Evolutionary conservation across 2,329 filamentous ascomycete species (phyloP), one percentile per base, ranked within the genome.

Genomic region (Aspergillus sp.): DNA sequence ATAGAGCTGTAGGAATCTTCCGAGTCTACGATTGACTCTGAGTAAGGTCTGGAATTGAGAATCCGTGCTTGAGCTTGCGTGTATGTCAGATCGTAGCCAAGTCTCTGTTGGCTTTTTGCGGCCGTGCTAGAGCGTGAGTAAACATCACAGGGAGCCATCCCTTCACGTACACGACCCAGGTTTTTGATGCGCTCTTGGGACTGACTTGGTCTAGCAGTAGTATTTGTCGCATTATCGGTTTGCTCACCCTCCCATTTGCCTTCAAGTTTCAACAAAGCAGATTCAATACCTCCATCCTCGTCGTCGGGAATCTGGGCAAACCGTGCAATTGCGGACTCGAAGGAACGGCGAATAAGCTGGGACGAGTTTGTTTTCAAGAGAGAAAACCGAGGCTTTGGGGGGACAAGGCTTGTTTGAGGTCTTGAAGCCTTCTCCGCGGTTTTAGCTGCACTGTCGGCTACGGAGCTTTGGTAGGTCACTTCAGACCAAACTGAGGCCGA

Each of bases 261-360:
- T 77, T 99, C 95, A 0, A 99, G 82, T 68, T 98, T 99, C 66
- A 93, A 77, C 51, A 99, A 74, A 0, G 95, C 91, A n/a, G 93
- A 92, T 70, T 98, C 95, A 25, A 98, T 87, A 12, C 93, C 93
- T 6, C 91, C 91, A 68, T 96, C 90, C 46, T 89, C 88, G 60
- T 96, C 91, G 68, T 97, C 93, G 0, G 93, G 91, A 25, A 98
- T 90, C 55, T 90, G 87, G 2, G 93, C 91, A 54, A 99, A 84
- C 66, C 90, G 90, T 58, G 93, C 87, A 1, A 96, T 91, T 67
- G 96, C 92, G 3, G 84, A 88, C 73, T 98, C 91, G 65, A 98
- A 97, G 0, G 93, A 97, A 1, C 83, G 82, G 45, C 84, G 76
- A 17, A 86, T 60, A 52, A 83, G 80, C 59, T 84, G 81, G 2